Evolutionary conservation across 768 basidiomycete species (phyloP).

Genomic region (Panaeolus cyanescens): DNA sequence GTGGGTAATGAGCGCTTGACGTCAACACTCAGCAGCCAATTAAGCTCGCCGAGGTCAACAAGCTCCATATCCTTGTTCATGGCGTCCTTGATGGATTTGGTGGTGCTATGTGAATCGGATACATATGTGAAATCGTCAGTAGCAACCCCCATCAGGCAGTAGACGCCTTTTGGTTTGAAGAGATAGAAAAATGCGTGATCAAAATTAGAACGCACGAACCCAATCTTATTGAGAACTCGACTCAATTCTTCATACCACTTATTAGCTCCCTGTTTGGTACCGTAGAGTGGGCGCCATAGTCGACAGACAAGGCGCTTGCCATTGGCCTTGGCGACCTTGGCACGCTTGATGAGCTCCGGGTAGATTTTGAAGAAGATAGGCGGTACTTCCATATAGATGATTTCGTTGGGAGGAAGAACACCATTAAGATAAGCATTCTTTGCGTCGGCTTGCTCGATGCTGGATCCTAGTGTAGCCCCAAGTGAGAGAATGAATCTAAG

Average conservation of each 20-base stretch:
- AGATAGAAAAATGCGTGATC: conserved; percentile 26
- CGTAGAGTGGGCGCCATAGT: conserved; percentile 29
- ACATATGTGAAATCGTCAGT: conserved; percentile 34
- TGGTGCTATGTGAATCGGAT: conserved; percentile 9
- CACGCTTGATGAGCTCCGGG: not conserved
- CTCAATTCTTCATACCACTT: conserved; percentile 29
- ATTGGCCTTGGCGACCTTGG: conserved; percentile 4
- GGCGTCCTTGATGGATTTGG: conserved; percentile 1
- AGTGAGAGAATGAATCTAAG: conserved; percentile 24
- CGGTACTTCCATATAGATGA: conserved; percentile 25
- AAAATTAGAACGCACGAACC: conserved; percentile 10
- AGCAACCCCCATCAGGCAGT: conserved; percentile 19
- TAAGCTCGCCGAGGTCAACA: conserved; percentile 21
- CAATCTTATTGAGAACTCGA: conserved; percentile 10
- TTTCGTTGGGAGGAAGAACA: conserved; percentile 18
- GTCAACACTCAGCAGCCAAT: conserved; percentile 27
- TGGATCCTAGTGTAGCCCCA: conserved; percentile 11
- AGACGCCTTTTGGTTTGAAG: conserved; percentile 10
- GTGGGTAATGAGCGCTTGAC: conserved; percentile 14
- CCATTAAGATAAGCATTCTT: conserved; percentile 20
- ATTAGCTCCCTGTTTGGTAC: conserved; percentile 34
- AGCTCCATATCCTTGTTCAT: conserved; percentile 22
- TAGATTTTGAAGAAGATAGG: conserved; percentile 9
- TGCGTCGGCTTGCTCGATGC: conserved; percentile 11
- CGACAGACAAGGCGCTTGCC: conserved; percentile 20